Conservation (phyloP, 371 early-diverging fungal species). For the Batrachochytrium dendrobatidis region DNA sequence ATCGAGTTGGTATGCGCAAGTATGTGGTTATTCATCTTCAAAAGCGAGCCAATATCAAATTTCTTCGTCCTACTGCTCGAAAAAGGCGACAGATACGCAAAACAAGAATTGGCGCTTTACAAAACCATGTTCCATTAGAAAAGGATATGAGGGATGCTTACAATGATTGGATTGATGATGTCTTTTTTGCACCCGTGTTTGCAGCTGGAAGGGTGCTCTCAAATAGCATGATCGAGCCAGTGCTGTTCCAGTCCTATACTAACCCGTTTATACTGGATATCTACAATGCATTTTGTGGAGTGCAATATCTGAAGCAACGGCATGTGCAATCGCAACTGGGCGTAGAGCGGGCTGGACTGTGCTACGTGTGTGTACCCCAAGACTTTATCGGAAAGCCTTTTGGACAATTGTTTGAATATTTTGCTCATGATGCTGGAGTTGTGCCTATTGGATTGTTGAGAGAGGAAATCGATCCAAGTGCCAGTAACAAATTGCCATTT, state of each 20-base stretch:
- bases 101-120: not conserved
- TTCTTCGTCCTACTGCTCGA: slow-evolving; percentile 25
- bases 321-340: not conserved
- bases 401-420: slow-evolving; percentile 13
- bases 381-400: slow-evolving; percentile 22
- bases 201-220: slow-evolving; percentile 31
- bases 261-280: slow-evolving; percentile 23
- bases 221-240: slow-evolving; percentile 28
- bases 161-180: not conserved
- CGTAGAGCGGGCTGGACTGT: not conserved
- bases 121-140: too few species aligned
- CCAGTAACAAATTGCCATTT: slow-evolving; percentile 35
- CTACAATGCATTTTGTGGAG: slow-evolving; percentile 29
- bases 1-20: slow-evolving; percentile 13
- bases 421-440: slow-evolving; percentile 23
- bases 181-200: slow-evolving; percentile 25
- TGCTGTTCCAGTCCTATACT: slow-evolving; percentile 18
- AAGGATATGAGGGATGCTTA: not conserved
- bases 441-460: slow-evolving; percentile 35
- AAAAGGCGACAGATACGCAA: slow-evolving; percentile 4
- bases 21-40: slow-evolving; percentile 26
- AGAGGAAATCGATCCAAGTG: slow-evolving; percentile 8
- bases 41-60: slow-evolving; percentile 28
- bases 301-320: slow-evolving; percentile 8
- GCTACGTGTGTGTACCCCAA: slow-evolving; percentile 5